A percentile compares a stretch with the other conserved stretches of the same genome.
These are phyloP conservation scores for Suillus spraguei DNA, from an alignment of 768 basidiomycete genomes.

Conservation along the genomic window DNA sequence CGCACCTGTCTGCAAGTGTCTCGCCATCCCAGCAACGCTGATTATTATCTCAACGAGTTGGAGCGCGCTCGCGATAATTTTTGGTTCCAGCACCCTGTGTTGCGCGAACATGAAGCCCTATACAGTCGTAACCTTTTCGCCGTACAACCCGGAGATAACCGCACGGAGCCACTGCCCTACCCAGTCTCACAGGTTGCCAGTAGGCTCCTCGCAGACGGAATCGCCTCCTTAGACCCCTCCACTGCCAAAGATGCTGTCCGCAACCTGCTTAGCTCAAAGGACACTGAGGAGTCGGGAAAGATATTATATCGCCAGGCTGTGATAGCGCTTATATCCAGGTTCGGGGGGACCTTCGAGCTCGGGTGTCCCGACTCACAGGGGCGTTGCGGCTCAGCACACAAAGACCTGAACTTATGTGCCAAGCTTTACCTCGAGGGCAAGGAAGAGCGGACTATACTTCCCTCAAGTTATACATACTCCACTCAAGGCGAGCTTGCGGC, in stretches of 20 bases:
- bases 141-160: background rate
- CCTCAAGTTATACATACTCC: background rate
- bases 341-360: background rate
- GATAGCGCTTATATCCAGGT: slow-evolving; percentile 1
- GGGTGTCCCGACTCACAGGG: slow-evolving; percentile 2
- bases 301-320: background rate
- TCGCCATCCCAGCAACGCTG: background rate
- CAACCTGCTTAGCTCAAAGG: background rate
- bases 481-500: background rate
- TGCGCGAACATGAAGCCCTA: background rate
- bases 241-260: background rate
- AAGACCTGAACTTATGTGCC: background rate
- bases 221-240: background rate
- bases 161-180: background rate
- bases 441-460: background rate
- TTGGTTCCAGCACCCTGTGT: background rate
- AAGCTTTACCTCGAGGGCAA: background rate
- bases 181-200: slow-evolving; percentile 1
- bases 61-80: background rate
- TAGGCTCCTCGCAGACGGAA: background rate
- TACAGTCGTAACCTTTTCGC: background rate
- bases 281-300: background rate
- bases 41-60: background rate
- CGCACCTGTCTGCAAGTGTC: background rate
- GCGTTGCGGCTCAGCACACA: background rate